Percentiles rank a stretch among this genome's conserved stretches.
These are phyloP conservation scores for Roridomyces roridus DNA, from an alignment of 768 basidiomycete species.

Conservation along the genomic window DNA sequence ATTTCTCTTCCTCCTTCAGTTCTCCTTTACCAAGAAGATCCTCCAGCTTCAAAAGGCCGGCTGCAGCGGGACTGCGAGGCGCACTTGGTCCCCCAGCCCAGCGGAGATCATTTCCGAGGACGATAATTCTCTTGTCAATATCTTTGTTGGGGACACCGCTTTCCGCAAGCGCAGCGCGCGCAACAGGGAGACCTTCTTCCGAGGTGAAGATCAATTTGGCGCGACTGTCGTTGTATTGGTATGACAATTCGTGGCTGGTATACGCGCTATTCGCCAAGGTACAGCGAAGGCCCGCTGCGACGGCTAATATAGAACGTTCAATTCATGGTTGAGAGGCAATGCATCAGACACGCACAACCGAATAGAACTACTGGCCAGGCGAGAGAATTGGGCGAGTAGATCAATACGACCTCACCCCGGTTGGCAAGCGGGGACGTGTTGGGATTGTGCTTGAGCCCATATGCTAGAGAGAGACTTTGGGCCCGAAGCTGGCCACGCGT, in stretches of 20 bases:
- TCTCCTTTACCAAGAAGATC: constrained; percentile 58
- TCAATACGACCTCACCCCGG: constrained; percentile 63
- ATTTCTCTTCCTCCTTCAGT: constrained; percentile 58
- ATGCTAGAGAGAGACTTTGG: constrained; percentile 61
- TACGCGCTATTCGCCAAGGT: constrained; percentile 81
- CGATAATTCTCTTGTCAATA: constrained; percentile 59
- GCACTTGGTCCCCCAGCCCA: constrained; percentile 51
- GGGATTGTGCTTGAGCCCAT: constrained; percentile 58
- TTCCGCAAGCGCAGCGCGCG: constrained; percentile 60
- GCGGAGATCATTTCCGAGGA: constrained; percentile 54
- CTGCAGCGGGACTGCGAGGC: constrained; percentile 30
- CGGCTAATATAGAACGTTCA: constrained; percentile 27
- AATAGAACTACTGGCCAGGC: constrained; percentile 54
- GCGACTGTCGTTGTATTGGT: constrained; percentile 73
- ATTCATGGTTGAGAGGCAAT: not conserved
- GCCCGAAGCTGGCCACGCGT: constrained; percentile 60
- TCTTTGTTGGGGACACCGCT: constrained; percentile 54
- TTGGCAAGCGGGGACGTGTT: constrained; percentile 35
- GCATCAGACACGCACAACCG: constrained; percentile 43
- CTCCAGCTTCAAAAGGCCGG: constrained; percentile 46
- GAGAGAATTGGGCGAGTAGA: constrained; percentile 75
- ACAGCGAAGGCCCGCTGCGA: constrained; percentile 71
- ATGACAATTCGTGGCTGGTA: constrained; percentile 68
- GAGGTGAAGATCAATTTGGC: constrained; percentile 69
- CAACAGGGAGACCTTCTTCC: constrained; percentile 63